phyloP scores from a whole-genome alignment of 495 filamentous ascomycete species.

The Delitschia confertaspora region DNA sequence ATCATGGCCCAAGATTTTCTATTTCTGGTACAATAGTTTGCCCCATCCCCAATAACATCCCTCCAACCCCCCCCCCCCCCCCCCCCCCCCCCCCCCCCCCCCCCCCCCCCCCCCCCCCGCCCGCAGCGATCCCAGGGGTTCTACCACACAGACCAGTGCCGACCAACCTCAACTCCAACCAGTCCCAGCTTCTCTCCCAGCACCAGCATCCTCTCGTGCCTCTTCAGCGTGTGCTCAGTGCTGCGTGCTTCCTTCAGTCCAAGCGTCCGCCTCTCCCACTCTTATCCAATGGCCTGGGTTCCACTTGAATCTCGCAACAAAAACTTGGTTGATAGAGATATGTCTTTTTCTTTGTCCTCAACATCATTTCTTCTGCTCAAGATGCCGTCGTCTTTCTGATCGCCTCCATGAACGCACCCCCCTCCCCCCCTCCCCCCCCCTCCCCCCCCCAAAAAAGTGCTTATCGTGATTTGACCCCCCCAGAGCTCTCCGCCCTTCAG shows the following conservation, averaged over 20 bases:
- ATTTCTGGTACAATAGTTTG: not conserved
- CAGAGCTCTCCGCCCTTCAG: not conserved
- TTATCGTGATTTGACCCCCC: constrained; percentile 13
- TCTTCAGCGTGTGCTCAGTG: not conserved
- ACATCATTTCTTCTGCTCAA: not conserved
- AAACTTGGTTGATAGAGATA: constrained; percentile 2
- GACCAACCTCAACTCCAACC: constrained; percentile 11
- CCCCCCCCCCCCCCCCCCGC: not conserved
- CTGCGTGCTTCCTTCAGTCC: constrained; percentile 1
- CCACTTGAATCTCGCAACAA: constrained; percentile 6
- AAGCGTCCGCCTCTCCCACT: constrained; percentile 10
- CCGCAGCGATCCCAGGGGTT: constrained; percentile 15
- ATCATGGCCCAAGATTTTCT: not conserved
- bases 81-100: not conserved
- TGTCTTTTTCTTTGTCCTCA: constrained; percentile 9
- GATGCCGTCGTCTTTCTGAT: too few species aligned
- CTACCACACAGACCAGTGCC: constrained; percentile 3
- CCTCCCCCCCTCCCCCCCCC: not conserved
- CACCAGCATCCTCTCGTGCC: constrained; percentile 4
- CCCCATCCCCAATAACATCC: not conserved
- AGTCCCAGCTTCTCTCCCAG: constrained; percentile 1
- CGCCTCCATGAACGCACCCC: too few species aligned
- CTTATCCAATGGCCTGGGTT: constrained; percentile 15
- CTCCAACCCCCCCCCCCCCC: not conserved
- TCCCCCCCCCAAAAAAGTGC: constrained; percentile 17